These are phyloP conservation scores for Coniochaeta sp. DNA, from an alignment of 2,329 filamentous ascomycete genomes.

Conservation along the genomic window DNA sequence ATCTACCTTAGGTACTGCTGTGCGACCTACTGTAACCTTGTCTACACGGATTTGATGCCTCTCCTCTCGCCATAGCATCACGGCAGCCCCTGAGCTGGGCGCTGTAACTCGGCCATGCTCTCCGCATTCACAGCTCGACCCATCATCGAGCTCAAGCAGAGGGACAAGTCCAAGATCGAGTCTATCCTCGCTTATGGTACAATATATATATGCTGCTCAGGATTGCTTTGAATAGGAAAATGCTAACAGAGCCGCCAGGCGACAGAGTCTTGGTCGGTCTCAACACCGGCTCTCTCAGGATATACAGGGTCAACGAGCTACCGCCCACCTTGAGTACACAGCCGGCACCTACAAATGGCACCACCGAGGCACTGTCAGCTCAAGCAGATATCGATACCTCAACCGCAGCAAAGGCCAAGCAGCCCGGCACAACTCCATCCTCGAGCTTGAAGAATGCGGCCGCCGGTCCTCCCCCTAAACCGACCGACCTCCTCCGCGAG, in stretches of 20 bases:
- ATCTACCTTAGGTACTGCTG: background rate
- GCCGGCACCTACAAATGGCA: slow-evolving; percentile 19
- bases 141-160: slow-evolving; percentile 91
- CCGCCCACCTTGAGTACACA: slow-evolving; percentile 22
- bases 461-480: slow-evolving; percentile 31
- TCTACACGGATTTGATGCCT: background rate
- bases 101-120: slow-evolving; percentile 60
- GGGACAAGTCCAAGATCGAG: slow-evolving; percentile 96
- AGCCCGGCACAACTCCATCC: slow-evolving; percentile 4
- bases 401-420: slow-evolving; percentile 1
- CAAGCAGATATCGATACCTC: slow-evolving; percentile 7
- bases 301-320: slow-evolving; percentile 82
- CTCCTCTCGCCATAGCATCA: background rate
- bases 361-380: slow-evolving; percentile 15
- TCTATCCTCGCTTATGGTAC: slow-evolving; percentile 85
- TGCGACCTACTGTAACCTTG: background rate
- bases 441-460: slow-evolving; percentile 9
- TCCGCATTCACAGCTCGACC: slow-evolving; percentile 94
- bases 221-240: background rate
- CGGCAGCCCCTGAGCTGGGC: slow-evolving; percentile 27
- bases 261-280: slow-evolving; percentile 89
- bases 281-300: slow-evolving; percentile 78
- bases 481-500: slow-evolving; percentile 82
- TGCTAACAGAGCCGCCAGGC: slow-evolving; percentile 30
- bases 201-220: slow-evolving; percentile 11